A percentile compares a stretch with the other conserved stretches of the same genome.
Evolutionary conservation across 2,329 filamentous ascomycete genomes (phyloP).

Genomic region (Cladosporium colombiae): DNA sequence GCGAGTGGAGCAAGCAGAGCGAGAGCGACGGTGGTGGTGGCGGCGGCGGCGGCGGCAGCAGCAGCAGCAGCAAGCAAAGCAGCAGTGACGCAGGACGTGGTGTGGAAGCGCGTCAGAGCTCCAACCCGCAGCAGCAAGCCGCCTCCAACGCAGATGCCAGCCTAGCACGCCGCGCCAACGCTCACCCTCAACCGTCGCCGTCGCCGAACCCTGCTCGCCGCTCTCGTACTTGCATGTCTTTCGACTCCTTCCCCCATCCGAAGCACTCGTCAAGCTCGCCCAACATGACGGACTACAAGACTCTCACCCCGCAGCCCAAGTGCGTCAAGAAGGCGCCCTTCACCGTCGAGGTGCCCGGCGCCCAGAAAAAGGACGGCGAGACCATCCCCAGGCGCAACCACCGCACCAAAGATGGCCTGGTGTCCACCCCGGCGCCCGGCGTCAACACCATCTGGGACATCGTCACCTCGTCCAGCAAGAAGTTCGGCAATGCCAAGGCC

Average conservation of each 20-base stretch:
- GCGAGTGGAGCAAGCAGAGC: not conserved
- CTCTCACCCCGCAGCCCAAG: conserved; percentile 50
- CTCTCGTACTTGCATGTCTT: conserved; percentile 16
- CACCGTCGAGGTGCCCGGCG: conserved; percentile 70
- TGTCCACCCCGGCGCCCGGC: conserved; percentile 65
- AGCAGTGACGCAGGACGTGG: not conserved
- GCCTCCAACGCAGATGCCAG: conserved; percentile 9
- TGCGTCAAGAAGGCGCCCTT: conserved; percentile 67
- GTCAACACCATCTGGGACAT: conserved; percentile 79
- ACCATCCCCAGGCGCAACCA: conserved; percentile 78
- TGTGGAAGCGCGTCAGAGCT: not conserved
- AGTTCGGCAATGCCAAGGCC: conserved; percentile 55
- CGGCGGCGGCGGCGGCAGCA: too few relatives aligned
- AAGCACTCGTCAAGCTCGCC: conserved; percentile 8
- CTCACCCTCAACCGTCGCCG: conserved; percentile 7
- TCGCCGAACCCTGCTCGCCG: not conserved
- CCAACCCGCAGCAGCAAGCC: not conserved
- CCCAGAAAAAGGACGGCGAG: conserved; percentile 72
- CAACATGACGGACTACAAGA: conserved; percentile 47
- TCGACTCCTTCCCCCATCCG: conserved; percentile 21
- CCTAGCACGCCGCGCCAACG: conserved; percentile 8
- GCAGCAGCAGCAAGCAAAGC: too few relatives aligned
- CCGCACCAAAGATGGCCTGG: conserved; percentile 69
- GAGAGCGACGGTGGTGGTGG: not conserved
- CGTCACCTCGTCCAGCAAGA: conserved; percentile 65